These are phyloP conservation scores for Picochlorum sp. DNA, from an alignment of 139 green algal genomes.

Conservation along the genomic window DNA sequence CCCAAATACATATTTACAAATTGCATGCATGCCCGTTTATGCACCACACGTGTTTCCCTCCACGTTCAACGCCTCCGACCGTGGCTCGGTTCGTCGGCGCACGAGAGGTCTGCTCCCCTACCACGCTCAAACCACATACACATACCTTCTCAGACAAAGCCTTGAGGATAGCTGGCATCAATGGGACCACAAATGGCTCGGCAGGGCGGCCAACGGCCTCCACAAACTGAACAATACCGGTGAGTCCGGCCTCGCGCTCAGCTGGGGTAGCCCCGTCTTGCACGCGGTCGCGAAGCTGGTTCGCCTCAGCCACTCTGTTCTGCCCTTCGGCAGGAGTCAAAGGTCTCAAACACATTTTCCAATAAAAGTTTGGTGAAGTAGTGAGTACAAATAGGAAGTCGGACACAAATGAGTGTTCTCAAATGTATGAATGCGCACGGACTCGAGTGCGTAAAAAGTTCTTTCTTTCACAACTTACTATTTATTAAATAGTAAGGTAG, in stretches of 20 bases:
- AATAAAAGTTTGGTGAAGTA: not conserved
- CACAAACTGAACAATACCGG: slow-evolving; percentile 1
- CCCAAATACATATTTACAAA: not conserved
- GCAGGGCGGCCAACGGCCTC: not conserved
- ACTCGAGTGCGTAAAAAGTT: no score
- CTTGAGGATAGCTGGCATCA: slow-evolving; percentile 52
- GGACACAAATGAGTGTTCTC: no score
- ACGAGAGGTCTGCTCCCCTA: not conserved
- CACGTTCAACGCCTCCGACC: not conserved
- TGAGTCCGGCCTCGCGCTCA: slow-evolving; percentile 2
- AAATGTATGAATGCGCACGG: no score
- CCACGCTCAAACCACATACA: not conserved
- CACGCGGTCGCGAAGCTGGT: slow-evolving; percentile 1
- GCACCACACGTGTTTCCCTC: not conserved
- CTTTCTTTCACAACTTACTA: no score
- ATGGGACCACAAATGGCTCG: slow-evolving; percentile 60
- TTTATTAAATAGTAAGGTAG: no score
- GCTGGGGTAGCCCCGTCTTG: not conserved
- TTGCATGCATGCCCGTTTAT: not conserved
- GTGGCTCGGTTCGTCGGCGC: not conserved
- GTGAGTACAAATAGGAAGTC: not conserved
- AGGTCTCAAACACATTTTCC: slow-evolving; percentile 8
- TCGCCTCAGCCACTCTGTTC: slow-evolving; percentile 4
- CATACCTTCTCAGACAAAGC: slow-evolving; percentile 60
- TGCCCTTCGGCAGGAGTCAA: not conserved